Conservation (phyloP, 2,329 filamentous ascomycete species). For the Xylariaceae sp. region DNA sequence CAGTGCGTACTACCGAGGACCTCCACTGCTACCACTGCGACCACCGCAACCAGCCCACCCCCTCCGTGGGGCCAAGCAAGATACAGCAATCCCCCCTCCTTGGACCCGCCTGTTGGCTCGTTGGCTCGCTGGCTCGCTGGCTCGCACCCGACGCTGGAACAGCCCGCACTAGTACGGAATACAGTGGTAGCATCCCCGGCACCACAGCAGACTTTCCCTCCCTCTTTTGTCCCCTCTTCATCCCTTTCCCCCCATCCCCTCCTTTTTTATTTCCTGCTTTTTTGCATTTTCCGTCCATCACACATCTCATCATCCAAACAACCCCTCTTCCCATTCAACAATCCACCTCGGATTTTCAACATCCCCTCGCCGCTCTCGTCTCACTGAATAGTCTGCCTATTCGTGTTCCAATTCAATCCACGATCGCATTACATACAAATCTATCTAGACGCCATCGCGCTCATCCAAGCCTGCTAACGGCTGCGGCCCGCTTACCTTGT, state of each 20-base stretch:
- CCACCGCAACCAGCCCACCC: conserved; percentile 9
- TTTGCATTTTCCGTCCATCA: conserved; percentile 26
- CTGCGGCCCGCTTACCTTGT: conserved; percentile 35
- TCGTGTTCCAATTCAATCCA: conserved; percentile 18
- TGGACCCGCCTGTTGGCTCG: conserved; percentile 14
- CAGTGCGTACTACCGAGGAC: not conserved
- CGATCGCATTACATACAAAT: conserved; percentile 30
- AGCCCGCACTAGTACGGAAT: conserved; percentile 2
- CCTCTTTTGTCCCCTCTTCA: conserved; percentile 32
- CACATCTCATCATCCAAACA: conserved; percentile 23
- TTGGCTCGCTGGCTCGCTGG: conserved; percentile 20
- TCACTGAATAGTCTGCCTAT: conserved; percentile 16
- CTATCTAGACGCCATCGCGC: conserved; percentile 3
- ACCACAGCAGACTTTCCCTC: conserved; percentile 27
- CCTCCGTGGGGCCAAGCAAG: conserved; percentile 16
- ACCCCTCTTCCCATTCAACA: conserved; percentile 28
- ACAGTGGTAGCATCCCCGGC: conserved; percentile 6
- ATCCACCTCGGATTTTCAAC: conserved; percentile 21
- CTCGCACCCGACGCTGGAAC: conserved; percentile 16
- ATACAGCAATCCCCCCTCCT: conserved; percentile 14
- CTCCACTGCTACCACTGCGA: conserved; percentile 5
- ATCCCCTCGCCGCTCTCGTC: conserved; percentile 20
- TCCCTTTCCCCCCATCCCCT: conserved; percentile 29
- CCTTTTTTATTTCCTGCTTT: conserved; percentile 31
- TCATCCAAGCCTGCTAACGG: conserved; percentile 29